Base-by-base conservation (phyloP, 2,329 filamentous ascomycete genomes). In the Colletotrichum eremochloae region DNA sequence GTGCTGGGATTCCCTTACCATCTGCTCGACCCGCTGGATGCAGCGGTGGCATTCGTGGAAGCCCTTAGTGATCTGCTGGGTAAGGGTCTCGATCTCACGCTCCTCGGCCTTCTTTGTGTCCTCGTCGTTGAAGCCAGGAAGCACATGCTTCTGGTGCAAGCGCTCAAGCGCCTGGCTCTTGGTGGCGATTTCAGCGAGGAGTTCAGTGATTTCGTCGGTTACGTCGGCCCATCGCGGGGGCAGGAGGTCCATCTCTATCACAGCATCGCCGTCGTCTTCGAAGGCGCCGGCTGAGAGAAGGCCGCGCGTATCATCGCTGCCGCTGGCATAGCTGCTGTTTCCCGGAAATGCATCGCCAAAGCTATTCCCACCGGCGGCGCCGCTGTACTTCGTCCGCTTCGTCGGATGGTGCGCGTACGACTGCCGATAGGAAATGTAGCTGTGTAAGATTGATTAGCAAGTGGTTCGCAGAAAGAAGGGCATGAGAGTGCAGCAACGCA, bases 361-460 rank as follows among this genome's bases (percentile, higher is more conserved):
- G 82, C 87, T 88, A 86, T 89, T 88, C 76, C 85, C 80, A 77
- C 86, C 82, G 68, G 88, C 83, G 31, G 79, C 76, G 73, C 81
- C 82, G 72, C 87, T 85, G 84, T 93, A 93, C 78, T 92, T 92
- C 76, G 91, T 90, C 84, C 95, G 94, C 84, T 97, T 95, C 73
- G 91, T 90, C 66, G 96, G 96, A 81, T 98, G 95, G 83, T 98
- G 96, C 78, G 95, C 91, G 84, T 98, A 98, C 79, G 96, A 98
- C 86, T 99, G 96, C 79, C 96, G 95, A 88, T 98, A 99, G 83
- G 96, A 98, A 82, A 99, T 96, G 83, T 97, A 99, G 81, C 96
- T 97, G 80, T 53, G 9, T 8, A 24, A n/a, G 36, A 73, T 8
- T 20, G 72, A 78, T 82, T 76, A 82, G 80, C 76, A 74, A 24